phyloP scores from a whole-genome alignment of 441 rosid species.

The Capsella rubella region DNA sequence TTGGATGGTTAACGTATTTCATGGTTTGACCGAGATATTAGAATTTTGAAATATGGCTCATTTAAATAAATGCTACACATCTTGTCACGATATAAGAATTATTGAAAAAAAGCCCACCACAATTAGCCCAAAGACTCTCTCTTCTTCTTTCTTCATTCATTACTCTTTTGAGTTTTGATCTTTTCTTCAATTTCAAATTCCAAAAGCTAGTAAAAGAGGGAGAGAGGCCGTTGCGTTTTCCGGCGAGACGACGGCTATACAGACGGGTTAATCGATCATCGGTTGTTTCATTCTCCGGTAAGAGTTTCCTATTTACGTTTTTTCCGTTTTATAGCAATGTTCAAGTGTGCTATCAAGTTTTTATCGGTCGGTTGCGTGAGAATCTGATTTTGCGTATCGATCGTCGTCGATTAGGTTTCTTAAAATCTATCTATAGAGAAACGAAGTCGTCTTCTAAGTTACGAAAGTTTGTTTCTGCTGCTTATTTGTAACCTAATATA shows the following conservation, averaged over 20 bases:
- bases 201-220: neutral
- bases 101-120: constrained; percentile 20
- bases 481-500: neutral
- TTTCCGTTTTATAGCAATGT: neutral
- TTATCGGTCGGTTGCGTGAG: constrained; percentile 14
- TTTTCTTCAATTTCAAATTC: constrained; percentile 27
- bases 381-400: constrained; percentile 18
- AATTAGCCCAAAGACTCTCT: constrained; percentile 12
- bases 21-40: neutral
- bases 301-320: neutral
- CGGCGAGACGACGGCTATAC: constrained; percentile 17
- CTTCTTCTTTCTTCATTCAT: neutral
- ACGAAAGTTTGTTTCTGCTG: neutral
- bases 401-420: neutral
- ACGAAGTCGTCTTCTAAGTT: neutral
- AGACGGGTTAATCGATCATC: constrained; percentile 10
- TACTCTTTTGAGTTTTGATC: neutral
- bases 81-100: constrained; percentile 19
- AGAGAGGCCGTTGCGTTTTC: constrained; percentile 30
- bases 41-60: neutral
- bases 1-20: neutral
- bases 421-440: neutral
- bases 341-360: neutral
- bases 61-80: neutral
- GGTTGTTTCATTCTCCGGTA: neutral